Percentiles rank a stretch among this genome's conserved stretches.
These are phyloP conservation scores for Fusarium nematophilum DNA, from an alignment of 2,329 filamentous ascomycete species.

Conservation along the genomic window DNA sequence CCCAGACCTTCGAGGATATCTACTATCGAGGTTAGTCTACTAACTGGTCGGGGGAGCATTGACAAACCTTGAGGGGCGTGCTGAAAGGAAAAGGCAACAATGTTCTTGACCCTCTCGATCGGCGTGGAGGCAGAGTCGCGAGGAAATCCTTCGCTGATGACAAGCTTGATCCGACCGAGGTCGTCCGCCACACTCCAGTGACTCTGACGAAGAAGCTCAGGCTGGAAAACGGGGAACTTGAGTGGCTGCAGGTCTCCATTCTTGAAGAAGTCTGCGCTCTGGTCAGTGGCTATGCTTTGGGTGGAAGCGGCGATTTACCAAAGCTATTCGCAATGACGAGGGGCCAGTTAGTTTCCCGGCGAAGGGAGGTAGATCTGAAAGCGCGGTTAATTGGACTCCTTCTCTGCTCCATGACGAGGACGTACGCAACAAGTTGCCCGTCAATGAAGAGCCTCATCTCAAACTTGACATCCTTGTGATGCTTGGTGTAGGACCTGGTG, in stretches of 20 bases:
- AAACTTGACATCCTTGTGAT: constrained; percentile 67
- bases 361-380: constrained; percentile 65
- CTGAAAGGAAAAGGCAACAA: constrained; percentile 85
- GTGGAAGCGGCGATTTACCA: constrained; percentile 42
- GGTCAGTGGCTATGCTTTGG: not conserved
- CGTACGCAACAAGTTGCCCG: constrained; percentile 70
- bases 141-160: constrained; percentile 79
- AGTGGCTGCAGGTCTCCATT: constrained; percentile 71
- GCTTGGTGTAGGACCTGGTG: constrained; percentile 66
- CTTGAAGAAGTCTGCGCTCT: constrained; percentile 60
- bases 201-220: constrained; percentile 74
- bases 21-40: constrained; percentile 13
- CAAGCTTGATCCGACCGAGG: constrained; percentile 78
- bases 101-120: constrained; percentile 76
- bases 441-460: constrained; percentile 77
- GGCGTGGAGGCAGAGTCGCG: constrained; percentile 62
- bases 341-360: constrained; percentile 62
- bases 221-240: constrained; percentile 78
- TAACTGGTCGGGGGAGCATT: fast-evolving
- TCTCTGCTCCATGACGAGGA: not conserved
- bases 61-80: constrained; percentile 80
- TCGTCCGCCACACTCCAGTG: constrained; percentile 79
- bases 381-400: not conserved
- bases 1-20: constrained; percentile 78
- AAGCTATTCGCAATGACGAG: constrained; percentile 60